These are phyloP conservation scores for Aspergillus haitiensis DNA, from an alignment of 495 filamentous ascomycete species.

Conservation along the genomic window DNA sequence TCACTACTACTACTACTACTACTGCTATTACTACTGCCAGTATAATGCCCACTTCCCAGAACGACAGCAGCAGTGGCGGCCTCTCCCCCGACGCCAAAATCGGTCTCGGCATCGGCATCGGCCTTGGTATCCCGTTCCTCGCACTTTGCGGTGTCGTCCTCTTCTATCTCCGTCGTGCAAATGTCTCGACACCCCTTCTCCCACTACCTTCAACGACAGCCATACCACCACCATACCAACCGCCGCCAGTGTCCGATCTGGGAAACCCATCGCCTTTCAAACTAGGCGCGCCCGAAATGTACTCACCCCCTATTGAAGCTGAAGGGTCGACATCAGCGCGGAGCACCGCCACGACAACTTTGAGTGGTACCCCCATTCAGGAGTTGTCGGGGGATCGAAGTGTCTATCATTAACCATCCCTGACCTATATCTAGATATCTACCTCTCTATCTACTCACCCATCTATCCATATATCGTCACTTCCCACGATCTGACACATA, in stretches of 20 bases:
- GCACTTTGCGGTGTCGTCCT: slow-evolving; percentile 10
- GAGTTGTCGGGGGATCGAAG: slow-evolving; percentile 9
- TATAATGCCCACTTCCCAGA: background rate
- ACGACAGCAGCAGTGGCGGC: slow-evolving; percentile 1
- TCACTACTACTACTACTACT: background rate
- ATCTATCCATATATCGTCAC: too few species aligned
- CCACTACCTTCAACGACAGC: background rate
- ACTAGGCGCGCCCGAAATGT: background rate
- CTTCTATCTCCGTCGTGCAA: slow-evolving; percentile 8
- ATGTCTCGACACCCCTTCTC: background rate
- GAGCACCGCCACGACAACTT: background rate
- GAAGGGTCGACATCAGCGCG: slow-evolving; percentile 1
- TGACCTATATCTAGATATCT: too few species aligned
- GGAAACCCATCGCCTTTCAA: slow-evolving; percentile 9
- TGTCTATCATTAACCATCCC: too few species aligned
- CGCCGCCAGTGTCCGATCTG: slow-evolving; percentile 1
- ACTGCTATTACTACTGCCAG: slow-evolving; percentile 1
- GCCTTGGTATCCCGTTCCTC: slow-evolving; percentile 14
- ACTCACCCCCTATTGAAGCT: background rate
- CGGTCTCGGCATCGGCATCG: slow-evolving; percentile 19
- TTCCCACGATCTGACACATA: too few species aligned
- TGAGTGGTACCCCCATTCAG: slow-evolving; percentile 6
- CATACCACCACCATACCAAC: background rate
- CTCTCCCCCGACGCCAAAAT: slow-evolving; percentile 16
- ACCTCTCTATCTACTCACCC: background rate